These are phyloP conservation scores for Solanum chacoense DNA, from an alignment of 305 asterid genomes.

Conservation along the genomic window DNA sequence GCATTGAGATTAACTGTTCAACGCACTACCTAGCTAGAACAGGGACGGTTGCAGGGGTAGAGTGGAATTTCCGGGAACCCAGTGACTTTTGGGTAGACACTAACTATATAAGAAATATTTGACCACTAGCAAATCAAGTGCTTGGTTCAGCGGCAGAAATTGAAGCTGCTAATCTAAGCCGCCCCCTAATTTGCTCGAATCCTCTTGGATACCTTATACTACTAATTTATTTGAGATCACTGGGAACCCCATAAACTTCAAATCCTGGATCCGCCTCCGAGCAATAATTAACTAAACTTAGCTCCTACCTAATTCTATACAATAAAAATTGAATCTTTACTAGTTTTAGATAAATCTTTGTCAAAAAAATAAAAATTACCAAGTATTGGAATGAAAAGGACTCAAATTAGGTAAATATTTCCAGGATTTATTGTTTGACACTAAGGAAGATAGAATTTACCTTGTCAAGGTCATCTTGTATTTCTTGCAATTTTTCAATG, in stretches of 20 bases:
- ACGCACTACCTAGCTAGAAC: neutral
- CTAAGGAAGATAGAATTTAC: conserved; percentile 12
- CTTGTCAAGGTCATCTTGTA: conserved; percentile 86
- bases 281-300: neutral
- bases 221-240: neutral
- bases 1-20: neutral
- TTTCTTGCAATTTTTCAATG: conserved; percentile 76
- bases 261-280: neutral
- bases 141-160: neutral
- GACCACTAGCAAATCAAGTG: neutral
- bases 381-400: neutral
- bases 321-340: neutral
- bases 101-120: neutral
- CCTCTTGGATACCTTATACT: neutral
- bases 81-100: neutral
- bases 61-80: neutral
- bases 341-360: neutral
- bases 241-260: neutral
- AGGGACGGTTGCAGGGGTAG: neutral
- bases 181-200: neutral
- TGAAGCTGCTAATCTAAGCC: neutral
- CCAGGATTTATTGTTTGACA: neutral
- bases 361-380: neutral
- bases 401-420: neutral
- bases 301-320: neutral